Conservation (phyloP, 495 filamentous ascomycete species). For the Hyphodiscus hymeniophilus region DNA sequence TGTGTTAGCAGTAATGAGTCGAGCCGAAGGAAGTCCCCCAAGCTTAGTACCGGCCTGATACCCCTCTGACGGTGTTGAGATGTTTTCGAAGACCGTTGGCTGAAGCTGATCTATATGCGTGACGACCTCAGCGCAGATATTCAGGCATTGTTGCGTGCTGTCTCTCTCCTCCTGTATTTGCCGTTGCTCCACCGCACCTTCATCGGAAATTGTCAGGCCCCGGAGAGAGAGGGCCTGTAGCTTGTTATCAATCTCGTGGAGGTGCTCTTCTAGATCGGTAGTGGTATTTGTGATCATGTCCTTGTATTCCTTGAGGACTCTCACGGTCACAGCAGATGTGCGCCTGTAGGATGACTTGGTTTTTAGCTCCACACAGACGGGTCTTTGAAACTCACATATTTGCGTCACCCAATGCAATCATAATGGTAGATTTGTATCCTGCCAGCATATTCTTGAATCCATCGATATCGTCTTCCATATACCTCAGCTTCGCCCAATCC, state of each 20-base stretch:
- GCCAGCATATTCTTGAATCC: constrained; percentile 28
- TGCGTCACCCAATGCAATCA: constrained; percentile 30
- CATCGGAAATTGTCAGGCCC: constrained; percentile 13
- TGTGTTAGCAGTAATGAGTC: constrained; percentile 6
- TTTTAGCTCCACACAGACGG: constrained; percentile 4
- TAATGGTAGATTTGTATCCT: constrained; percentile 35
- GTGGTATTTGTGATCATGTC: constrained; percentile 30
- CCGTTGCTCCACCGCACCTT: constrained; percentile 26
- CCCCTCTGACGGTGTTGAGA: not conserved
- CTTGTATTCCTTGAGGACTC: constrained; percentile 28
- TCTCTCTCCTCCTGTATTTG: constrained; percentile 31
- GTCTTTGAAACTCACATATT: constrained; percentile 26
- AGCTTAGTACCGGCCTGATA: constrained; percentile 7
- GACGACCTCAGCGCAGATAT: constrained; percentile 32
- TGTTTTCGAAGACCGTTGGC: constrained; percentile 8
- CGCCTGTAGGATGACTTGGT: constrained; percentile 12
- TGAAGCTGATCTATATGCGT: constrained; percentile 29
- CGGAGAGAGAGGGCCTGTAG: constrained; percentile 21
- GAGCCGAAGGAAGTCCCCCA: constrained; percentile 10
- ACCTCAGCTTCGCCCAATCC: constrained; percentile 28
- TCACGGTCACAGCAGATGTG: constrained; percentile 23
- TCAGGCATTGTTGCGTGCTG: constrained; percentile 35
- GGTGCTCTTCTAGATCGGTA: constrained; percentile 30
- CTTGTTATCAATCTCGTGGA: constrained; percentile 31
- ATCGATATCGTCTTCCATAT: constrained; percentile 25